Percentiles rank a stretch among this genome's conserved stretches.
These are phyloP conservation scores for Leccinum pachyderme DNA, from an alignment of 1,284 basidiomycete species.

Conservation along the genomic window DNA sequence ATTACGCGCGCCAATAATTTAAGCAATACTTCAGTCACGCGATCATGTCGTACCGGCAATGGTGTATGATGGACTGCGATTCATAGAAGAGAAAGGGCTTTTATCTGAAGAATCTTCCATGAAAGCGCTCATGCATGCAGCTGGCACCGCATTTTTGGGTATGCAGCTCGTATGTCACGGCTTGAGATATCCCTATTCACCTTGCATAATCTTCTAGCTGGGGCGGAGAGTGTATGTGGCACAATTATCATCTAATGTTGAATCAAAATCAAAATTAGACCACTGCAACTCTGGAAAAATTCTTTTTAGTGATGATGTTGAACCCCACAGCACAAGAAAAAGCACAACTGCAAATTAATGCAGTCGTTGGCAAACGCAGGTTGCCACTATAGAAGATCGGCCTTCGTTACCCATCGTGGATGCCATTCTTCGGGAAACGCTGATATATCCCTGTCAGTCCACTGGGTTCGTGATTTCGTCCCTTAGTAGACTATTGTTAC, in stretches of 20 bases:
- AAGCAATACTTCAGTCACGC: background rate
- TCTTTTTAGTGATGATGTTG: background rate
- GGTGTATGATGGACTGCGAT: constrained; percentile 13
- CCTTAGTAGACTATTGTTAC: background rate
- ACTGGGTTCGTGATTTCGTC: background rate
- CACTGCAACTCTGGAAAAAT: background rate
- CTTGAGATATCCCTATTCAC: background rate
- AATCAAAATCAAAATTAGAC: background rate
- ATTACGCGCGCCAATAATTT: background rate
- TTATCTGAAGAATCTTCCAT: background rate
- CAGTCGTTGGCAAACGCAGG: background rate
- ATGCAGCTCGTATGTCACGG: background rate
- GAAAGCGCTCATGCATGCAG: constrained; percentile 8
- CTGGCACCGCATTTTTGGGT: constrained; percentile 16
- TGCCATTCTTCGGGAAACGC: background rate
- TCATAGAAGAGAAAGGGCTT: constrained; percentile 7
- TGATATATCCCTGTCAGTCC: background rate
- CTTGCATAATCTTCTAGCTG: background rate
- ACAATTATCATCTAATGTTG: background rate
- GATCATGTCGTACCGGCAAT: constrained; percentile 7
- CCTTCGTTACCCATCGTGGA: background rate
- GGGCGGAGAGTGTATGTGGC: background rate
- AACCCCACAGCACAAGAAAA: background rate
- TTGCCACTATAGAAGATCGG: background rate
- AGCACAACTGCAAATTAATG: background rate